Evolutionary conservation across 495 filamentous ascomycete species (phyloP).

Genomic region (Tuber umbilicatum): DNA sequence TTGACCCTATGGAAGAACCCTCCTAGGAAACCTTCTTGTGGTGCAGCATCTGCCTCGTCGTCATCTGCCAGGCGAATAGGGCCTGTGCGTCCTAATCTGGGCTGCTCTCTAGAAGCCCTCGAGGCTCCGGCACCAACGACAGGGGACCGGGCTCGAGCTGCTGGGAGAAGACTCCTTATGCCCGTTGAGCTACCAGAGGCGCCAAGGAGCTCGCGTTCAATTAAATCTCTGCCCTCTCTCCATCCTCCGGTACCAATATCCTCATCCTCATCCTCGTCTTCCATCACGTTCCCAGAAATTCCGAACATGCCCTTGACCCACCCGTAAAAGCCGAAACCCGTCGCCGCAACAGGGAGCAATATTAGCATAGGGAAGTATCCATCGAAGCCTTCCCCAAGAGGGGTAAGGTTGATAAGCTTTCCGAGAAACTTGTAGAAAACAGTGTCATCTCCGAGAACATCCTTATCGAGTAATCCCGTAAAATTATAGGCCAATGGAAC

Average conservation of each 20-base stretch:
- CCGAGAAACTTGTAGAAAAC: conserved; percentile 86
- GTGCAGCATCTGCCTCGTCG: conserved; percentile 52
- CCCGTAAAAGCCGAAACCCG: conserved; percentile 79
- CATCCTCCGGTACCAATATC: conserved; percentile 66
- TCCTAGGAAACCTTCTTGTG: conserved; percentile 74
- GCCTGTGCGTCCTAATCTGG: conserved; percentile 43
- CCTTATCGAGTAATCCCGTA: conserved; percentile 69
- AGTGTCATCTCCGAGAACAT: conserved; percentile 57
- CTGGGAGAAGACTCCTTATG: conserved; percentile 9
- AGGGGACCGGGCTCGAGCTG: conserved; percentile 45
- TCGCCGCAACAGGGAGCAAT: conserved; percentile 72
- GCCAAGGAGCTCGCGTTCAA: conserved; percentile 78
- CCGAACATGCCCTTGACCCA: conserved; percentile 69
- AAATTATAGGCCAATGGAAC: conserved; percentile 95
- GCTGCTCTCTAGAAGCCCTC: conserved; percentile 25
- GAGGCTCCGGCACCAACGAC: conserved; percentile 44
- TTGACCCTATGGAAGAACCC: conserved; percentile 74
- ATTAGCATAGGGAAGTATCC: conserved; percentile 82
- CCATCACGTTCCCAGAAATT: conserved; percentile 67
- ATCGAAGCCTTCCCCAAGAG: conserved; percentile 76
- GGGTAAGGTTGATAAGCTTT: conserved; percentile 72
- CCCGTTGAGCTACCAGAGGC: conserved; percentile 18
- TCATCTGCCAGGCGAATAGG: conserved; percentile 35
- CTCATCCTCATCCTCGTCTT: conserved; percentile 63
- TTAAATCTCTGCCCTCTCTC: conserved; percentile 89